Evolutionary conservation across 345 rosid genomes (phyloP), one percentile per base, ranked within the genome.

Genomic region (Eucalyptus victrix): DNA sequence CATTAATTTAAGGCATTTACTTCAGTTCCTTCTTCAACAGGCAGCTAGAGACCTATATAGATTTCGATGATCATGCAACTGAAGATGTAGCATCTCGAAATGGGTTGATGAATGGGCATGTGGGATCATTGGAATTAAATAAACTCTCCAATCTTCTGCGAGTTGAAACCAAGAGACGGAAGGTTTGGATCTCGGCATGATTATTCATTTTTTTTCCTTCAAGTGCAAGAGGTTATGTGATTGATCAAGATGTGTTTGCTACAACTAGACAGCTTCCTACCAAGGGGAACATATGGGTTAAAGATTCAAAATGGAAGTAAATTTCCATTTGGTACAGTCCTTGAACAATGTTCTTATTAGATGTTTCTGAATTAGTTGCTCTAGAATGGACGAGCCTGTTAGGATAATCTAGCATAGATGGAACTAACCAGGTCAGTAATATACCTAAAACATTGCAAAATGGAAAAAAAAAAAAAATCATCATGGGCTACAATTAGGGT

Each of bases 11-110:
- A 67, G 80, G 42, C 12, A 72, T 90, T 69, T 87, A 49, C 28
- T 89, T 28, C 21, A 51, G 53, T 49, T 88, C 67, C 67, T 72
- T 87, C 26, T 93, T 72, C 89, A 60, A 91, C 95, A 96, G 97
- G 91, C 93, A 88, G 90, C 95, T 97, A 88, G 96, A 97, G 91
- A 93, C 98, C 44, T 92, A 91, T 92, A 97, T 94, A 89, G 98
- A 96, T 92, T 97, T 94, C 88, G 96, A 92, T 87, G 97, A 97
- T 86, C 96, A 95, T 91, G 94, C 94, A 49, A 86, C 92, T 88
- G 91, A 93, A 90, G 88, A 60, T 87, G 92, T 91, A 81, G 94
- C 88, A 81, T 90, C 91, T 86, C 47, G 44, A 69, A 60, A 4
- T 62, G 91, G 90, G 88, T 89, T 72, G 44, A 91, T 86, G 56